A percentile compares a stretch with the other conserved stretches of the same genome.
phyloP scores from a whole-genome alignment of 225 moss, liverwort and hornwort genomes.

The Marchantia polymorpha region DNA sequence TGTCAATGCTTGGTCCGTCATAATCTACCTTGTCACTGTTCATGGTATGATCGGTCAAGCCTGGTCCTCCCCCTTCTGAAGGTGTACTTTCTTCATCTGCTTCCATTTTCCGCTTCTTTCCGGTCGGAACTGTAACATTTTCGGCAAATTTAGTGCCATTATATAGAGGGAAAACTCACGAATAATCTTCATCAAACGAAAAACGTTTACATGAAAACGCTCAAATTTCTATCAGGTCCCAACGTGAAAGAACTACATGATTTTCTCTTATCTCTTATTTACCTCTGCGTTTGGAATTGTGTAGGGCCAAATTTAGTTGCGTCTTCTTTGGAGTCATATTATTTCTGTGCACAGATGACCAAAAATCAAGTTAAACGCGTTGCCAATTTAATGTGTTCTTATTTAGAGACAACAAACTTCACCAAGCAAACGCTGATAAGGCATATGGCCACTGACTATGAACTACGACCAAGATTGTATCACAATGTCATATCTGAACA shows the following conservation, averaged over 20 bases:
- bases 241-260: too few species aligned
- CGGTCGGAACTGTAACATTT: slow-evolving; percentile 38
- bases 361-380: not conserved
- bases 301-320: slow-evolving; percentile 62
- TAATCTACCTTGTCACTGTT: slow-evolving; percentile 36
- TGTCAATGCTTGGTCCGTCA: slow-evolving; percentile 35
- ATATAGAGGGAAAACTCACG: too few species aligned
- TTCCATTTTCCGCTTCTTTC: slow-evolving; percentile 71
- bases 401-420: too few species aligned
- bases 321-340: slow-evolving; percentile 69
- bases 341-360: slow-evolving; percentile 44
- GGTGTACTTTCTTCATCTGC: slow-evolving; percentile 53
- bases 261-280: not conserved
- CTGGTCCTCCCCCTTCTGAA: slow-evolving; percentile 37
- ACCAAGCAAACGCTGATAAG: too few species aligned
- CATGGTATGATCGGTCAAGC: slow-evolving; percentile 26
- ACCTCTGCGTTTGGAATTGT: slow-evolving; percentile 90
- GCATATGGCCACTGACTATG: too few species aligned
- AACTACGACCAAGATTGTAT: too few species aligned
- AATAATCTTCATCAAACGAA: too few species aligned
- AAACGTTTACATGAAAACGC: too few species aligned
- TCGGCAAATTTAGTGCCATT: not conserved
- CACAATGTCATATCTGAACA: too few species aligned
- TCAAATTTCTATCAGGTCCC: too few species aligned
- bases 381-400: too few species aligned